These are phyloP conservation scores for Chloranthus sessilifolius DNA, from an alignment of 164 flowering plant species.

Conservation along the genomic window DNA sequence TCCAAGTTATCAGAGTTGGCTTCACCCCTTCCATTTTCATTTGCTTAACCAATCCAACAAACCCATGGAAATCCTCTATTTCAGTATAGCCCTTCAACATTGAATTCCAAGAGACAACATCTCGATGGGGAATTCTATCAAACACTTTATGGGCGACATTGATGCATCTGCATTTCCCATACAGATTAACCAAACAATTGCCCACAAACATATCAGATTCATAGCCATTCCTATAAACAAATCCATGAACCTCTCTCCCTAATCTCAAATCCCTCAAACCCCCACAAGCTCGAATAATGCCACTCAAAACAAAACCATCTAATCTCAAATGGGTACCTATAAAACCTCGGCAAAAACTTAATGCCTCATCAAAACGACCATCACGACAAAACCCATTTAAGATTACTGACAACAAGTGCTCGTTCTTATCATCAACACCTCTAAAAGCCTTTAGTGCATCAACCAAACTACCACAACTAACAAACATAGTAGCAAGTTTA, in stretches of 20 bases:
- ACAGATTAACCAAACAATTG: conserved; percentile 16
- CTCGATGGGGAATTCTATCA: conserved; percentile 6
- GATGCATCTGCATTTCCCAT: conserved; percentile 7
- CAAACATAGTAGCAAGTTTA: conserved; percentile 4
- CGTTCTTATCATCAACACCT: conserved; percentile 2
- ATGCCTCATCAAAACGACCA: conserved; percentile 10
- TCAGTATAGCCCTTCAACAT: conserved; percentile 10
- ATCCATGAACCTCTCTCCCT: conserved; percentile 15
- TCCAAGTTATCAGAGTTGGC: conserved; percentile 15
- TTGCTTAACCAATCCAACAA: conserved; percentile 10
- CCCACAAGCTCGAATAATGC: conserved; percentile 10
- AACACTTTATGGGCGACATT: conserved; percentile 6
- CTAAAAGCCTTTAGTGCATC: conserved; percentile 9
- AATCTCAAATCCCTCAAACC: neutral
- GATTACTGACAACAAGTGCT: conserved; percentile 8
- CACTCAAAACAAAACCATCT: conserved; percentile 12
- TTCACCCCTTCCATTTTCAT: conserved; percentile 11
- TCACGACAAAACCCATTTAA: conserved; percentile 5
- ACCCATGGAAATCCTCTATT: conserved; percentile 6
- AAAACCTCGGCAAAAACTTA: conserved; percentile 8
- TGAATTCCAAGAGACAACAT: conserved; percentile 16
- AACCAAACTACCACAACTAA: conserved; percentile 13
- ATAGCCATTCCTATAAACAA: conserved; percentile 11
- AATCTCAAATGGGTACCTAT: neutral
- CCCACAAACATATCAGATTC: conserved; percentile 11